These are phyloP conservation scores for Phytomonas sp. DNA, from an alignment of 208 protist genomes.

Conservation along the genomic window DNA sequence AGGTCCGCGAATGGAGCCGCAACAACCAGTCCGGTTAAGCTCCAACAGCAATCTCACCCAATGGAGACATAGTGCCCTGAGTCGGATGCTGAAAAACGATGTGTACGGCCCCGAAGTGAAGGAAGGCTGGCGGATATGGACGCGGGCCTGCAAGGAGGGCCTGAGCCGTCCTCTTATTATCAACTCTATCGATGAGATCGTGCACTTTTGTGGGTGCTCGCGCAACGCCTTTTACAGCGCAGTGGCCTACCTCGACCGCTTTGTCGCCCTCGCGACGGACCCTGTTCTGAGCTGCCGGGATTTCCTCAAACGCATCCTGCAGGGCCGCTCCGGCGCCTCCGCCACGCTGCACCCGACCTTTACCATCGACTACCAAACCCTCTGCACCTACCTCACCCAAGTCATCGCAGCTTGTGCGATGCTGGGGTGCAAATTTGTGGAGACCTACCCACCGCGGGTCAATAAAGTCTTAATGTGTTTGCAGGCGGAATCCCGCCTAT, in stretches of 20 bases:
- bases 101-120: conserved; percentile 28
- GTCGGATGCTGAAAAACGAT: conserved; percentile 16
- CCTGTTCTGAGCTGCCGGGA: conserved; percentile 7
- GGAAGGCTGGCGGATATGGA: conserved; percentile 46
- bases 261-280: conserved; percentile 32
- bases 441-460: conserved; percentile 60
- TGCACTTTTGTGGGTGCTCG: conserved; percentile 45
- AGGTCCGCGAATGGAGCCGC: not conserved
- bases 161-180: conserved; percentile 46
- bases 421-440: conserved; percentile 67
- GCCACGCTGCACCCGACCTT: conserved; percentile 5
- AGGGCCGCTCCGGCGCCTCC: not conserved
- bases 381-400: conserved; percentile 55
- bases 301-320: not conserved
- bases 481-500: conserved; percentile 25
- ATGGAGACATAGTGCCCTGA: conserved; percentile 24
- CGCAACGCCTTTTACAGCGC: conserved; percentile 59
- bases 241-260: conserved; percentile 56
- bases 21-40: not conserved
- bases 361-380: conserved; percentile 18
- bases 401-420: conserved; percentile 67
- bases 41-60: conserved; percentile 4
- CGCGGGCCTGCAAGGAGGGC: conserved; percentile 34
- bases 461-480: conserved; percentile 46
- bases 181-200: conserved; percentile 65